Conservation (phyloP, 495 filamentous ascomycete genomes). For the Xylaria venustula region DNA sequence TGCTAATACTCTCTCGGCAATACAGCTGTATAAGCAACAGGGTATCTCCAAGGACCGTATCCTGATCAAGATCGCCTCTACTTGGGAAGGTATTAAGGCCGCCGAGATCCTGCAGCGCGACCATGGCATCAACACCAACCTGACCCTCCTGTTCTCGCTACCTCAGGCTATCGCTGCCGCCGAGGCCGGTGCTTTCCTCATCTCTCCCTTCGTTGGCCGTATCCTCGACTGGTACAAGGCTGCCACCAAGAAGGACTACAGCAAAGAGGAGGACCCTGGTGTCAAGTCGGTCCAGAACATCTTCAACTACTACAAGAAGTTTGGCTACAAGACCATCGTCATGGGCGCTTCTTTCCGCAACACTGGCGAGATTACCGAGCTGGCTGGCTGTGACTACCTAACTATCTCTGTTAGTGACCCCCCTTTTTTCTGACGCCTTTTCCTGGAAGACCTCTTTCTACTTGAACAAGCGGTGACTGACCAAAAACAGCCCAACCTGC, state of each 20-base stretch:
- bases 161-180: conserved; percentile 95
- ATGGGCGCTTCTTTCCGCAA: conserved; percentile 99
- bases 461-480: not conserved
- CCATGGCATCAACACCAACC: conserved; percentile 95
- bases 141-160: conserved; percentile 98
- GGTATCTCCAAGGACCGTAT: conserved; percentile 92
- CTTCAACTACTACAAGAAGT: conserved; percentile 99
- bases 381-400: conserved; percentile 97
- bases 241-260: conserved; percentile 87
- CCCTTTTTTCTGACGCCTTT: not conserved
- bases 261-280: conserved; percentile 86
- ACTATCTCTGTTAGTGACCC: conserved; percentile 79
- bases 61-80: conserved; percentile 86
- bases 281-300: conserved; percentile 93
- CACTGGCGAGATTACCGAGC: conserved; percentile 92
- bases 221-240: conserved; percentile 99
- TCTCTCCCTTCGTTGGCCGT: conserved; percentile 98
- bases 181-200: conserved; percentile 96
- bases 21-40: conserved; percentile 84
- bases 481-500: conserved; percentile 70
- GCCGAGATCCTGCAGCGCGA: conserved; percentile 90
- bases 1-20: conserved; percentile 9
- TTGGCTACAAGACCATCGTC: conserved; percentile 96
- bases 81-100: conserved; percentile 97
- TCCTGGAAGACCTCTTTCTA: not conserved